These are phyloP conservation scores for Apiospora hydei DNA, from an alignment of 2,329 filamentous ascomycete species.

Conservation along the genomic window DNA sequence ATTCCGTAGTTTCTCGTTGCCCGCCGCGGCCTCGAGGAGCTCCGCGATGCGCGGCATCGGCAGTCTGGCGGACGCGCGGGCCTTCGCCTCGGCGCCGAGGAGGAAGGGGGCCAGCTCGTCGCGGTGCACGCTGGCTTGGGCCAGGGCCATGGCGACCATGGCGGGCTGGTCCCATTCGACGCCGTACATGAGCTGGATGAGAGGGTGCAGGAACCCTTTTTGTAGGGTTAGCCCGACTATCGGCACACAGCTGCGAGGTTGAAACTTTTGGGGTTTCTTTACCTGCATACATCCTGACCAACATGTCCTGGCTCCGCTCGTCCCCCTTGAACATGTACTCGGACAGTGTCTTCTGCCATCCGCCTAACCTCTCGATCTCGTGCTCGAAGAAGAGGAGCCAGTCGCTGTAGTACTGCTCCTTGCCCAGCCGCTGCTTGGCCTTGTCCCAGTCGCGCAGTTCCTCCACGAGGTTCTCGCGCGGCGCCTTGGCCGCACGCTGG, in stretches of 20 bases:
- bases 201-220: constrained; percentile 74
- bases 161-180: constrained; percentile 84
- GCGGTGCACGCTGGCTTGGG: constrained; percentile 76
- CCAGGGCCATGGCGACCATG: constrained; percentile 80
- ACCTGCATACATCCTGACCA: constrained; percentile 73
- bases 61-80: constrained; percentile 39
- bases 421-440: constrained; percentile 68
- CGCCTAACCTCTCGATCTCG: constrained; percentile 70
- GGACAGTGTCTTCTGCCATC: constrained; percentile 65
- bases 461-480: constrained; percentile 53
- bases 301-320: constrained; percentile 70
- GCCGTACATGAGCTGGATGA: constrained; percentile 87
- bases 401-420: constrained; percentile 69
- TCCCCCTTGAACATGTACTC: constrained; percentile 75
- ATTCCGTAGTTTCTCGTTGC: constrained; percentile 61
- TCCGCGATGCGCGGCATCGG: constrained; percentile 57
- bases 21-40: constrained; percentile 66
- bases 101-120: constrained; percentile 63
- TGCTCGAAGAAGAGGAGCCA: constrained; percentile 79
- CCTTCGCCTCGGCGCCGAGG: constrained; percentile 56
- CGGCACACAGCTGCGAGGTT: no score
- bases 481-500: constrained; percentile 62
- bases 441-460: constrained; percentile 63
- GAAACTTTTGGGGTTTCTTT: constrained; percentile 31
- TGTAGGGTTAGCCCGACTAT: not conserved